Evolutionary conservation across 768 basidiomycete genomes (phyloP).

Genomic region (Termitomyces sp.): DNA sequence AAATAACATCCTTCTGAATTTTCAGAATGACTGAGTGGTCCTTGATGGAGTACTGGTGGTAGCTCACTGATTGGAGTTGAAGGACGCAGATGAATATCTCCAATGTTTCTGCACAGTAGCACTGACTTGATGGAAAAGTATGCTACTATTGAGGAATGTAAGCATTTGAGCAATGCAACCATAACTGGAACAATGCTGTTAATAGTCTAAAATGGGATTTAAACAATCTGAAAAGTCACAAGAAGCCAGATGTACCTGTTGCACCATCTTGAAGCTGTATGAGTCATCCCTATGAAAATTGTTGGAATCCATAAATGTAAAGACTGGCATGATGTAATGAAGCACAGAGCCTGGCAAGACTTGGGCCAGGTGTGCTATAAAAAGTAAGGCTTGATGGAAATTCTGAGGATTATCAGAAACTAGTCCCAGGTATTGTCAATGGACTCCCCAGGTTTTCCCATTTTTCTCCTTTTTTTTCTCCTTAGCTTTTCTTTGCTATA

Average conservation of each 20-base stretch:
- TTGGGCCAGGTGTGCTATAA: conserved; percentile 79
- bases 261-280: conserved; percentile 92
- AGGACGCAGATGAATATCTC: no score
- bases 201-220: conserved; percentile 57
- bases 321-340: conserved; percentile 95
- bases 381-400: conserved; percentile 84
- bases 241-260: conserved; percentile 51
- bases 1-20: no score
- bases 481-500: no score
- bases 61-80: no score
- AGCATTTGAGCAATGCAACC: conserved; percentile 67
- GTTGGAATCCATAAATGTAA: conserved; percentile 99
- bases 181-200: conserved; percentile 93
- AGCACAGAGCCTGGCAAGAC: conserved; percentile 88
- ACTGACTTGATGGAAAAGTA: no score
- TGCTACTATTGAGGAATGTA: no score
- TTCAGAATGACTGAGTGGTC: no score
- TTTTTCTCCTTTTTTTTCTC: no score
- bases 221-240: background rate
- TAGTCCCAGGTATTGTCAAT: conserved; percentile 28
- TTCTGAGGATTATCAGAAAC: conserved; percentile 91
- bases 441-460: no score
- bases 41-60: no score
- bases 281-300: conserved; percentile 95
- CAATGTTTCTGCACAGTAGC: no score